Conservation (phyloP, 371 early-diverging fungal genomes). For the Zychaea mexicana region DNA sequence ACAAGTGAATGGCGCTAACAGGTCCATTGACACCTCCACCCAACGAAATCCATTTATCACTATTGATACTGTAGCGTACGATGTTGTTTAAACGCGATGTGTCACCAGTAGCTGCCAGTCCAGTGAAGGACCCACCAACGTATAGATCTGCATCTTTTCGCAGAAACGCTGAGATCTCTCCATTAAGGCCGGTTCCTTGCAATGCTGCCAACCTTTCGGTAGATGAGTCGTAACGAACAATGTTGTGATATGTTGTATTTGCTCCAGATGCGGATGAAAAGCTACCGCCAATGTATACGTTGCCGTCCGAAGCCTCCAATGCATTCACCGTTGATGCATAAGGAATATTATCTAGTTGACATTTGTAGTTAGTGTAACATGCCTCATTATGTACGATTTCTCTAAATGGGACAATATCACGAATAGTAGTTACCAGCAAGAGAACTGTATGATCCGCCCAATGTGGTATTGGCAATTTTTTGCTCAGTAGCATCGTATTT, state of each 20-base stretch:
- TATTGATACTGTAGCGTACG: slow-evolving; percentile 20
- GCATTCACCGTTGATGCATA: slow-evolving; percentile 39
- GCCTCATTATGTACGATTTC: background rate
- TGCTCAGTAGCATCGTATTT: slow-evolving; percentile 11
- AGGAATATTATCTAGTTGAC: slow-evolving; percentile 40
- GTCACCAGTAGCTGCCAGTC: slow-evolving; percentile 2
- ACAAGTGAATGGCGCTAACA: slow-evolving; percentile 20
- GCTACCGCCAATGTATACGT: slow-evolving; percentile 39
- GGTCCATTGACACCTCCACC: slow-evolving; percentile 39
- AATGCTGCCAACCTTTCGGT: slow-evolving; percentile 21
- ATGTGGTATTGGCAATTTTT: background rate
- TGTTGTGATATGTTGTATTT: slow-evolving; percentile 25
- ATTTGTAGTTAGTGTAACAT: background rate
- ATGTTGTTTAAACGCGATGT: slow-evolving; percentile 20
- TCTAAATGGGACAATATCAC: too few relatives aligned
- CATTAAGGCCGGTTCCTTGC: slow-evolving; percentile 25
- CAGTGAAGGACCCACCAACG: slow-evolving; percentile 42
- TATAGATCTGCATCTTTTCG: slow-evolving; percentile 23
- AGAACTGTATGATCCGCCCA: slow-evolving; percentile 10
- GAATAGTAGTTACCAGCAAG: slow-evolving; percentile 15
- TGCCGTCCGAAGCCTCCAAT: slow-evolving; percentile 26
- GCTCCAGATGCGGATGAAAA: slow-evolving; percentile 24
- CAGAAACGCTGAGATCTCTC: slow-evolving; percentile 21
- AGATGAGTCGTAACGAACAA: slow-evolving; percentile 25
- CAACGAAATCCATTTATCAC: slow-evolving; percentile 28